phyloP scores from a whole-genome alignment of 441 rosid species.

The Euphorbia celastroides region DNA sequence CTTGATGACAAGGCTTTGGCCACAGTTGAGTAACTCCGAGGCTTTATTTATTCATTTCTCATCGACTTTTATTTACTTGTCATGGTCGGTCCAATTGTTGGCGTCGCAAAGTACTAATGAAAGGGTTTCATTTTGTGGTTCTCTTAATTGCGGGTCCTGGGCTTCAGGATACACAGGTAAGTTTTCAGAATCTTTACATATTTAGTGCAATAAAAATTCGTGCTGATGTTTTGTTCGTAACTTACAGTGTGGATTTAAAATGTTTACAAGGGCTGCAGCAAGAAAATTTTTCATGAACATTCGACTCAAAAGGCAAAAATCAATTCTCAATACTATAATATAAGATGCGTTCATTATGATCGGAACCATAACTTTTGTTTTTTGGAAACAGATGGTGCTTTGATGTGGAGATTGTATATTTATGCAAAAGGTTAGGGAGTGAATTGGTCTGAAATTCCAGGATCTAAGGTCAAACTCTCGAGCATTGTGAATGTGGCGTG shows the following conservation, averaged over 20 bases:
- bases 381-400: constrained; percentile 84
- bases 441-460: constrained; percentile 90
- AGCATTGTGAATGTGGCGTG: constrained; percentile 97
- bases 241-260: constrained; percentile 91
- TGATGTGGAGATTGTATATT: constrained; percentile 80
- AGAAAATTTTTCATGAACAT: constrained; percentile 81
- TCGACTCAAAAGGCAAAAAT: constrained; percentile 63
- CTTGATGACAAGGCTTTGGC: constrained; percentile 91
- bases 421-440: constrained; percentile 82
- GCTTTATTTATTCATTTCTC: constrained; percentile 9
- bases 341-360: background rate
- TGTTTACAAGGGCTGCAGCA: constrained; percentile 97
- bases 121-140: constrained; percentile 95
- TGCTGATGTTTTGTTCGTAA: constrained; percentile 16
- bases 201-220: no score
- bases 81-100: constrained; percentile 31
- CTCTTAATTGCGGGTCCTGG: constrained; percentile 81
- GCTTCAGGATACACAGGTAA: constrained; percentile 89
- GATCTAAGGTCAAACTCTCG: constrained; percentile 78
- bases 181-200: background rate
- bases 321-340: constrained; percentile 1
- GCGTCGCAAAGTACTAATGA: constrained; percentile 92
- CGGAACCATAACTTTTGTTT: background rate
- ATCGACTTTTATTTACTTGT: constrained; percentile 10
- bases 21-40: constrained; percentile 47